phyloP scores from a whole-genome alignment of 305 asterid genomes.

The Rubia peregrina region DNA sequence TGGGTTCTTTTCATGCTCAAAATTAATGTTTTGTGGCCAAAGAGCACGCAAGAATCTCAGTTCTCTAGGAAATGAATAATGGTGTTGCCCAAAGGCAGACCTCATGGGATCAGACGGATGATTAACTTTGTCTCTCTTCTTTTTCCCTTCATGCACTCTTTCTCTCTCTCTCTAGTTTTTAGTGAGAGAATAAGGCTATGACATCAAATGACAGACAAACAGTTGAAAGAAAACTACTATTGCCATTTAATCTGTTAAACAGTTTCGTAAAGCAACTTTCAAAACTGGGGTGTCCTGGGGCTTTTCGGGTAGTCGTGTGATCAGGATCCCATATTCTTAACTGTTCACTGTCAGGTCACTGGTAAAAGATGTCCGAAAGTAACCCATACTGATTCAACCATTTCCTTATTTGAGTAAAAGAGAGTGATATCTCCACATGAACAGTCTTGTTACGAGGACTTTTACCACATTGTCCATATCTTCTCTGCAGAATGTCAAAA shows the following conservation, averaged over 20 bases:
- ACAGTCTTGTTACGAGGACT: constrained; percentile 1
- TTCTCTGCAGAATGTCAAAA: background rate
- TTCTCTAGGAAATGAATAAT: constrained; percentile 19
- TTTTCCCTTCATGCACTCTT: background rate
- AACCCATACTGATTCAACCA: constrained; percentile 9
- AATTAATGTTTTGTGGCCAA: constrained; percentile 4
- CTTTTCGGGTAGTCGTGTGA: constrained; percentile 10
- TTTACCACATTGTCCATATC: background rate
- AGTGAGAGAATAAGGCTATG: background rate
- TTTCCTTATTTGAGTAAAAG: constrained; percentile 7
- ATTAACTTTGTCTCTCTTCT: background rate
- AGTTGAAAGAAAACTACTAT: background rate
- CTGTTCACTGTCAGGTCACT: constrained; percentile 16
- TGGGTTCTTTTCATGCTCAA: background rate
- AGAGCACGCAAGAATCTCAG: constrained; percentile 20
- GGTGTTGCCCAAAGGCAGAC: constrained; percentile 33
- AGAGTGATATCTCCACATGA: constrained; percentile 6
- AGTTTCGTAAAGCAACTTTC: constrained; percentile 1
- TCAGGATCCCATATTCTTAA: constrained; percentile 15
- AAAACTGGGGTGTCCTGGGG: background rate
- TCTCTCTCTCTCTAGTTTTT: background rate
- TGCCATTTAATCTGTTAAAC: background rate
- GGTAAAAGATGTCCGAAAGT: constrained; percentile 4
- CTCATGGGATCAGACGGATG: constrained; percentile 37
- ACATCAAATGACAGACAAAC: background rate